A percentile compares a stretch with the other conserved stretches of the same genome.
phyloP scores from a whole-genome alignment of 2,329 filamentous ascomycete species.

The Exserohilum turcica region DNA sequence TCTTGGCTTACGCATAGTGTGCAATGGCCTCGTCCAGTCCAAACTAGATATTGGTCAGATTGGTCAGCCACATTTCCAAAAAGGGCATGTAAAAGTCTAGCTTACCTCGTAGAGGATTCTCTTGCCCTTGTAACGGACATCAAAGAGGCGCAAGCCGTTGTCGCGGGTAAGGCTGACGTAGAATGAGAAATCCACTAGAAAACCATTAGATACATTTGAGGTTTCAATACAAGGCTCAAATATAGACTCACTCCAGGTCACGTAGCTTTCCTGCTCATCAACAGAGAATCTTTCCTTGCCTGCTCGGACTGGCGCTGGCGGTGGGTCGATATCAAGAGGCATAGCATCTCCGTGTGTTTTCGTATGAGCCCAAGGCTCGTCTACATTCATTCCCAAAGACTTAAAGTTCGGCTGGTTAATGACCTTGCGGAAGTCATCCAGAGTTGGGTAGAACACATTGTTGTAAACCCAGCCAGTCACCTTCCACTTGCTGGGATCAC shows the following conservation, averaged over 20 bases:
- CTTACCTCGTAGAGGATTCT: not conserved
- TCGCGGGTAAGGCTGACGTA: not conserved
- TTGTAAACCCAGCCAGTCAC: constrained; percentile 3
- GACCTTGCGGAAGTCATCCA: not conserved
- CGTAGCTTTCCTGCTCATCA: not conserved
- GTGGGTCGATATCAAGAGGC: not conserved
- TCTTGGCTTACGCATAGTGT: not conserved
- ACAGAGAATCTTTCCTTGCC: not conserved
- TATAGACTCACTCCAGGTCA: not conserved
- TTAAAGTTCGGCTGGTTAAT: not conserved
- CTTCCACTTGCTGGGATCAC: not conserved
- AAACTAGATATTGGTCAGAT: not conserved
- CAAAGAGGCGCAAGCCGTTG: not conserved
- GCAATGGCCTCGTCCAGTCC: constrained; percentile 1
- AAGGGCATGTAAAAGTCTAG: not conserved
- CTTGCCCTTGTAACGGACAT: constrained; percentile 1
- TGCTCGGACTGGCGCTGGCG: not conserved
- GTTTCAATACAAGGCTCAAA: not conserved
- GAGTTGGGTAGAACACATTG: not conserved
- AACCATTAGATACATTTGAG: not conserved
- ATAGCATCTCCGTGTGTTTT: not conserved
- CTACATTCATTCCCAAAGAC: not conserved
- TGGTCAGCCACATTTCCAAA: not conserved
- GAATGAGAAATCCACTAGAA: constrained; percentile 1
- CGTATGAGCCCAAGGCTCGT: constrained; percentile 1